Percentiles rank a stretch among this genome's conserved stretches.
These are phyloP conservation scores for Volvox carteri DNA, from an alignment of 163 green algal genomes.

Conservation along the genomic window DNA sequence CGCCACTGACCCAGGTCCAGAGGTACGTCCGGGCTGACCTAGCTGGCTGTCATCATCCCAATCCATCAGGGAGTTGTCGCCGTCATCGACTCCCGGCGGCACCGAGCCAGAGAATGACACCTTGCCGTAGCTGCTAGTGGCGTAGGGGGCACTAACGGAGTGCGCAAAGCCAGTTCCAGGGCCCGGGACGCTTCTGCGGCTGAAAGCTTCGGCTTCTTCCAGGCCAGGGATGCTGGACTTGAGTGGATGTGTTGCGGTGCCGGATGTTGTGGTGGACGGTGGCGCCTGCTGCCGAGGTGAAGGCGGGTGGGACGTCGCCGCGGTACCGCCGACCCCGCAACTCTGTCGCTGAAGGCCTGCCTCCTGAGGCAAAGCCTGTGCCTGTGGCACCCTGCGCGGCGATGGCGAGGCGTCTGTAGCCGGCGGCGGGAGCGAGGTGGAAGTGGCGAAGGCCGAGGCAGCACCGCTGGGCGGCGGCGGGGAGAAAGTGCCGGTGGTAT, in stretches of 20 bases:
- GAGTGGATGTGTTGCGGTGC: background rate
- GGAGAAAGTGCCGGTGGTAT: slow-evolving; percentile 22
- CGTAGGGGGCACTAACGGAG: too few species aligned
- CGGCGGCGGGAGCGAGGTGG: slow-evolving; percentile 8
- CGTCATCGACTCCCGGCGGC: background rate
- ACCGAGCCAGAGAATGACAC: background rate
- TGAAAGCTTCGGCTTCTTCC: slow-evolving; percentile 12
- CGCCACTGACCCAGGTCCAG: background rate
- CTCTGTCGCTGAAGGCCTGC: background rate
- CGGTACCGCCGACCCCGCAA: background rate
- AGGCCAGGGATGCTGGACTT: slow-evolving; percentile 30
- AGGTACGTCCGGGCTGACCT: background rate
- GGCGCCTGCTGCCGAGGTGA: background rate
- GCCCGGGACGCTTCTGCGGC: background rate
- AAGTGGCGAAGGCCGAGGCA: background rate
- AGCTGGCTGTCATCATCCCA: background rate
- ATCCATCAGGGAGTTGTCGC: background rate
- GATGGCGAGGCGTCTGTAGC: background rate
- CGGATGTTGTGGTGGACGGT: too few species aligned
- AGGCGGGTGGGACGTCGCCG: background rate
- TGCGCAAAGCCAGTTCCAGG: background rate
- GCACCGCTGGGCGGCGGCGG: background rate
- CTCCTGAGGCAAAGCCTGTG: background rate
- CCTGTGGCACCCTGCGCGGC: background rate
- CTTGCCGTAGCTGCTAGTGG: slow-evolving; percentile 12